Conservation (phyloP, 129 eudicot species). For the Oenanthe sinensis region DNA sequence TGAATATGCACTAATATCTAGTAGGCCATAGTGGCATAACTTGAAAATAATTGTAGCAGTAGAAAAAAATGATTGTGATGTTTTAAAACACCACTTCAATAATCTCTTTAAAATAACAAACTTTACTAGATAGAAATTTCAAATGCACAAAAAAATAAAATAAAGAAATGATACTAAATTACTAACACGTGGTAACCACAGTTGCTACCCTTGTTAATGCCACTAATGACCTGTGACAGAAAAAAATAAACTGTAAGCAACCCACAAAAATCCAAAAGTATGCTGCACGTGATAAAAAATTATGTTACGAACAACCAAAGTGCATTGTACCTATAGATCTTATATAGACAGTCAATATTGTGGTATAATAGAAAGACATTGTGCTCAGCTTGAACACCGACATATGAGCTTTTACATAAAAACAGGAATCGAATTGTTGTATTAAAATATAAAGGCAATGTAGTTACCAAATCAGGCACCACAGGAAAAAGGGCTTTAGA, state of each 20-base stretch:
- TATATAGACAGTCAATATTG: not conserved
- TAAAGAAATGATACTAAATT: not conserved
- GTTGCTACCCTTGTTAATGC: slow-evolving; percentile 94
- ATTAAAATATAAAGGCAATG: not conserved
- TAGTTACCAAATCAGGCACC: slow-evolving; percentile 74
- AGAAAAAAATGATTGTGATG: not conserved
- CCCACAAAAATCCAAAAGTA: not conserved
- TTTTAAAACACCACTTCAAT: not conserved
- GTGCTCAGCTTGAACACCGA: not conserved
- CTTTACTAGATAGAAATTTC: not conserved
- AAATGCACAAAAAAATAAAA: not conserved
- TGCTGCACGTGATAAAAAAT: not conserved
- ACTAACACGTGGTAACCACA: slow-evolving; percentile 88
- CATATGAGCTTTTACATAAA: not conserved
- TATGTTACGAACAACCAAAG: not conserved
- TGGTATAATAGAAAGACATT: too few relatives aligned
- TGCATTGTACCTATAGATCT: not conserved
- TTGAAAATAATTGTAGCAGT: not conserved
- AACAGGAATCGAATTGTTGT: not conserved
- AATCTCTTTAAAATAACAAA: not conserved
- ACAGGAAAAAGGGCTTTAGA: slow-evolving; percentile 67
- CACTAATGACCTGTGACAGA: slow-evolving; percentile 75
- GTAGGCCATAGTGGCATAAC: not conserved
- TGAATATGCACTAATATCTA: not conserved
- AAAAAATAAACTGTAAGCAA: slow-evolving; percentile 3